Base-by-base conservation (phyloP, 192 early-diverging fungal genomes). In the Lobosporangium transversale region DNA sequence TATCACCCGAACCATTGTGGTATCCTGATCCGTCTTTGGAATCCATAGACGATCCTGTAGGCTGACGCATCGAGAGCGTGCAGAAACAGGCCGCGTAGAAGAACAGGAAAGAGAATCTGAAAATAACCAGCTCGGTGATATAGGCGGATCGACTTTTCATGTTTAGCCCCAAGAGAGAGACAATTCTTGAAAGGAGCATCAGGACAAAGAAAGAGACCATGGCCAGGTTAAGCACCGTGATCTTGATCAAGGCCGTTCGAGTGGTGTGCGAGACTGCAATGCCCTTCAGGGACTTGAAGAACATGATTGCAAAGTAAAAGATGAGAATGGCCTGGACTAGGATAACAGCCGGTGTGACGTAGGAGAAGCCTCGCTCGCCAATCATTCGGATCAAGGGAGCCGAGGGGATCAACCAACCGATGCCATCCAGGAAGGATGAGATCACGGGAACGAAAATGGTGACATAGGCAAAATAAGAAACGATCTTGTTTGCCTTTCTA, bases 181-280 rank as follows among this genome's bases (percentile, higher is more conserved):
- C 64, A 8, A 76, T 67, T 55, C 65, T 44, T 0, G 73, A 76
- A 26, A 76, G 59, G 17, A 76, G 43, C 73, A 76, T 76, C 43
- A 76, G 58, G 29, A 76, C 58, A 36, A 76, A 76, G 64, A 76
- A 76, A 9, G 73, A 76, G 48, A 76, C 67, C 73, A 76, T 76
- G 36, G 73, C 73, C 37, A 76, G n/a, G 64, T 76, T 76, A 21
- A 76, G 47, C 17, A 76, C 64, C 3, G 73, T 76, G 40, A 76
- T 76, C 53, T 62, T 76, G 58, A 67, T 32, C 12, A 76, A 40
- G 0, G 73, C 73, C 0, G 73, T 76, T 11, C 73, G 50, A 5
- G 73, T 76, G 5, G 63, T 76, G 15, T 66, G 57, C 0, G 73
- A 76, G 11, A 76, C 59, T 1, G 73, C 63, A 12, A 76, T 53